These are phyloP conservation scores for Psilocybe sp. DNA, from an alignment of 768 basidiomycete species.

Conservation along the genomic window DNA sequence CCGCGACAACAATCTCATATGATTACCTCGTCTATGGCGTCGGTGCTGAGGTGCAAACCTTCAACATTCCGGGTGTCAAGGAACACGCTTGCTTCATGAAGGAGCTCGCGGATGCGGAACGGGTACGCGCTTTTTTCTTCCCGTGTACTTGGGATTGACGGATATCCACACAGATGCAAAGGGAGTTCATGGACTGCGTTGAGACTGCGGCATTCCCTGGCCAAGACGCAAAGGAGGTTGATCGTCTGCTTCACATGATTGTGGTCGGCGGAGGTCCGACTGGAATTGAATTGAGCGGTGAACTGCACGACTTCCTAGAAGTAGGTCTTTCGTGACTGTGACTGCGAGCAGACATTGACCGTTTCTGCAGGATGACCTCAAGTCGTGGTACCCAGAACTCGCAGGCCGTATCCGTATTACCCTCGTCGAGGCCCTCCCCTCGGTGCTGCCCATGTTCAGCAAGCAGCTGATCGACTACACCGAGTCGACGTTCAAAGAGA, in stretches of 20 bases:
- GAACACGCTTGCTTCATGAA: conserved; percentile 98
- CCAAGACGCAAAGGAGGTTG: conserved; percentile 79
- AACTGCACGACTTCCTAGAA: conserved; percentile 86
- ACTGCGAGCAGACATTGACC: neutral
- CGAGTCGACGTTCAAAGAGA: conserved; percentile 94
- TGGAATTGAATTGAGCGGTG: conserved; percentile 89
- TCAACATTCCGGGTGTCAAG: conserved; percentile 92
- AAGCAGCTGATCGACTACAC: conserved; percentile 90
- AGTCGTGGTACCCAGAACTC: conserved; percentile 95
- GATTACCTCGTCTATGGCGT: conserved; percentile 97
- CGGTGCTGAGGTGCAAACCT: conserved; percentile 93
- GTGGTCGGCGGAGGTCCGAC: conserved; percentile 97
- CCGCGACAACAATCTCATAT: conserved; percentile 79
- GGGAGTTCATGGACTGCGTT: conserved; percentile 85
- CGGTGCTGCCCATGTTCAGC: conserved; percentile 94
- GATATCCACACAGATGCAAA: conserved; percentile 56
- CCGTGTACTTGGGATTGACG: neutral
- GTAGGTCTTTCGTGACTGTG: conserved; percentile 22
- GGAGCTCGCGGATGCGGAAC: conserved; percentile 93
- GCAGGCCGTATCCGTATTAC: conserved; percentile 86
- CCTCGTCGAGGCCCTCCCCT: conserved; percentile 94
- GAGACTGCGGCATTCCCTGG: conserved; percentile 96
- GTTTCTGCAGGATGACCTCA: conserved; percentile 62
- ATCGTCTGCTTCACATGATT: conserved; percentile 91
- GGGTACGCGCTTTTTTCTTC: conserved; percentile 36